A percentile compares a stretch with the other conserved stretches of the same genome.
Evolutionary conservation across 2,329 filamentous ascomycete species (phyloP).

Genomic region (Epichloe uncinata): DNA sequence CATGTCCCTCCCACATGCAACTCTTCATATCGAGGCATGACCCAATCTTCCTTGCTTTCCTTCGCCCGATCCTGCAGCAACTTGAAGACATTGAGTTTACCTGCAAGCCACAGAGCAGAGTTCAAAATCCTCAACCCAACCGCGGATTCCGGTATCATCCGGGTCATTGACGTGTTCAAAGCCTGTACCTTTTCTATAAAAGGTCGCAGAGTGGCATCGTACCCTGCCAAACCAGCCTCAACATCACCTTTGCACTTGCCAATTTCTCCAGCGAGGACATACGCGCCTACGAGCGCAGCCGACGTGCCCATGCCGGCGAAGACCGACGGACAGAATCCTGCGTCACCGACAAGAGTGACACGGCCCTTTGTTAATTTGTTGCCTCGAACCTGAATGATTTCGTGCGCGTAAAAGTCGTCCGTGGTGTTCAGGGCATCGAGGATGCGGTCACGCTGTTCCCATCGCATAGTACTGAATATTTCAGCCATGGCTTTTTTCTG

Average conservation of each 20-base stretch:
- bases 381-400: slow-evolving; percentile 29
- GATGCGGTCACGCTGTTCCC: slow-evolving; percentile 24
- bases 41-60: background rate
- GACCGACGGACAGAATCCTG: slow-evolving; percentile 28
- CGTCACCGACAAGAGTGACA: slow-evolving; percentile 36
- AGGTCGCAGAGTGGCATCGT: slow-evolving; percentile 27
- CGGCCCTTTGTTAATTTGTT: slow-evolving; percentile 23
- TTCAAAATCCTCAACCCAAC: background rate
- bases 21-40: slow-evolving; percentile 1
- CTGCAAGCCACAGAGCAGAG: background rate
- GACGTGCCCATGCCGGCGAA: slow-evolving; percentile 34
- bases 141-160: background rate
- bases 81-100: background rate
- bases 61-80: background rate
- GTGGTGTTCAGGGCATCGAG: slow-evolving; percentile 19
- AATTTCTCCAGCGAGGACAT: slow-evolving; percentile 36
- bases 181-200: slow-evolving; percentile 15
- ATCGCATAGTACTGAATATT: slow-evolving; percentile 29
- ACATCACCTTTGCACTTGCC: slow-evolving; percentile 12
- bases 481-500: slow-evolving; percentile 24
- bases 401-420: slow-evolving; percentile 32
- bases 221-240: slow-evolving; percentile 20
- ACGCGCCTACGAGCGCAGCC: slow-evolving; percentile 31
- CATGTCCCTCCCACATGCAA: background rate
- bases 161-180: background rate